These are phyloP conservation scores for Colletotrichum sp. DNA, from an alignment of 2,329 filamentous ascomycete genomes.

Conservation along the genomic window DNA sequence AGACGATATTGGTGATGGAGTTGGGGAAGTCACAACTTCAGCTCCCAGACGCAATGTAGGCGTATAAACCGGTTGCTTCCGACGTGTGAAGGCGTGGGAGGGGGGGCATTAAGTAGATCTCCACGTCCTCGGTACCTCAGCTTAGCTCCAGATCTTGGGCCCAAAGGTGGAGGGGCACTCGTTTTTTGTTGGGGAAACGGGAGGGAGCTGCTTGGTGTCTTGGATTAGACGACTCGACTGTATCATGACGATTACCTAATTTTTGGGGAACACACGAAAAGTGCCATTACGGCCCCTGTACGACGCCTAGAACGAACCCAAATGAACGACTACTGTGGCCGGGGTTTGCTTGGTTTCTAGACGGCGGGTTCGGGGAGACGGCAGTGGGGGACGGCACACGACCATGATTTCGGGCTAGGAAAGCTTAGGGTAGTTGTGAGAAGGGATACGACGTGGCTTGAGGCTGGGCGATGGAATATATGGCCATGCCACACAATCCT, in stretches of 20 bases:
- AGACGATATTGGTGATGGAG: not conserved
- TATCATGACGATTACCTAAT: not conserved
- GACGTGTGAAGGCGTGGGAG: not conserved
- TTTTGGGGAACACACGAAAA: not conserved
- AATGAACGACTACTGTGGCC: not conserved
- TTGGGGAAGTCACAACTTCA: not conserved
- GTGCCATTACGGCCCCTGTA: not conserved
- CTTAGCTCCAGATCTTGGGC: not conserved
- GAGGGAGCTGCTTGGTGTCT: not conserved
- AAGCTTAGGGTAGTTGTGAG: not conserved
- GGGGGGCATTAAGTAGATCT: not conserved
- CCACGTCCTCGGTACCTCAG: not conserved
- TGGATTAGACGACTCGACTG: not conserved
- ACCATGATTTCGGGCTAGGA: not conserved
- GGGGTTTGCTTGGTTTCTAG: not conserved
- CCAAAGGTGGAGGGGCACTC: not conserved
- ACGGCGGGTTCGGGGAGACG: not conserved
- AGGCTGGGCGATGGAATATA: not conserved
- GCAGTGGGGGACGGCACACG: not conserved
- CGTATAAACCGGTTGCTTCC: not conserved
- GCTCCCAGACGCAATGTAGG: not conserved
- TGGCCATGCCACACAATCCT: not conserved
- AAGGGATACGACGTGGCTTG: constrained; percentile 3
- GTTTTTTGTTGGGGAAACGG: constrained; percentile 17
- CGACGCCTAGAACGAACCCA: not conserved